phyloP scores from a whole-genome alignment of 2,329 filamentous ascomycete species.

The Penicillium sp. region DNA sequence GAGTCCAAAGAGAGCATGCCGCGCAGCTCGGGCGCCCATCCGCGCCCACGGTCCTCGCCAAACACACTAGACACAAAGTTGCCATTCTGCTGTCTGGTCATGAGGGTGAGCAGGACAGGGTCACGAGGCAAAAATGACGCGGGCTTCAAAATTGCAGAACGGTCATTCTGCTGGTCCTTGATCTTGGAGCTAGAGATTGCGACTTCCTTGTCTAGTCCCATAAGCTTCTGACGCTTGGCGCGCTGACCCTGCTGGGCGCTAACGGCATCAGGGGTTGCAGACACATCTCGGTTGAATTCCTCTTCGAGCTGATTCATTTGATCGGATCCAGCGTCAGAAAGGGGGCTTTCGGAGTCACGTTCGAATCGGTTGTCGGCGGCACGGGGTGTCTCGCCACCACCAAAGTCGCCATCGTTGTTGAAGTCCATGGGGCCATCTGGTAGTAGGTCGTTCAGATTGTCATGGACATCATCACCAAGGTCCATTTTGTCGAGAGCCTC shows the following conservation, averaged over 20 bases:
- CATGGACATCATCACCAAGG: constrained; percentile 31
- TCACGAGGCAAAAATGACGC: constrained; percentile 78
- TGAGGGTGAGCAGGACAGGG: constrained; percentile 72
- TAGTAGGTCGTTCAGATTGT: constrained; percentile 52
- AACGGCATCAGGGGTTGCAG: constrained; percentile 42
- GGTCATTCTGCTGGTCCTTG: constrained; percentile 75
- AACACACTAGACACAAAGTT: constrained; percentile 82
- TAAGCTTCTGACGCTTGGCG: constrained; percentile 68
- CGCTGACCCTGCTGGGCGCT: constrained; percentile 60
- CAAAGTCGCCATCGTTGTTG: constrained; percentile 47
- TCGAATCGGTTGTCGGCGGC: constrained; percentile 43
- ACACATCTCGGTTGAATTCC: constrained; percentile 16
- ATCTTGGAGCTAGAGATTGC: constrained; percentile 68
- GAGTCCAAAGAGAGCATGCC: constrained; percentile 84
- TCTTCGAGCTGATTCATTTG: constrained; percentile 50
- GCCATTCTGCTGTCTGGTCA: constrained; percentile 85
- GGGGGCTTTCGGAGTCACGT: constrained; percentile 60
- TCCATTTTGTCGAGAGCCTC: constrained; percentile 35
- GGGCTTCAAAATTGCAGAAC: constrained; percentile 74
- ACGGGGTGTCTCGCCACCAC: constrained; percentile 48
- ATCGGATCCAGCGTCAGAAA: constrained; percentile 61
- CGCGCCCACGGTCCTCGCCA: constrained; percentile 65
- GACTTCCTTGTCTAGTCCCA: constrained; percentile 72
- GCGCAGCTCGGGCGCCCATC: constrained; percentile 85
- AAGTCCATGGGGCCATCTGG: constrained; percentile 48